Base-by-base conservation (phyloP, 345 rosid species). In the Melaleuca quinquenervia region DNA sequence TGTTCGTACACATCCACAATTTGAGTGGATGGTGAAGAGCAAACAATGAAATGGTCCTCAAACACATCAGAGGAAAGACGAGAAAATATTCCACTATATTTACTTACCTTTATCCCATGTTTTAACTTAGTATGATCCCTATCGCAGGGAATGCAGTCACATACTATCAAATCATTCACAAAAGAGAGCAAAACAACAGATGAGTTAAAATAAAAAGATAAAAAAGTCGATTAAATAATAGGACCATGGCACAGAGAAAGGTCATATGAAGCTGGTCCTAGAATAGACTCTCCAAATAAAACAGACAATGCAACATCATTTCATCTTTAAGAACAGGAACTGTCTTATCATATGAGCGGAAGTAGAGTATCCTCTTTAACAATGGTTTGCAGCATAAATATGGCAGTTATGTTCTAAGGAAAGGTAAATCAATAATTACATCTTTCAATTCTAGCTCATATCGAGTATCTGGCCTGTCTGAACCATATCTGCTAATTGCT, bases 381-480 rank as follows among this genome's bases (percentile, higher is more conserved):
- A 32, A 64, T 64, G 45, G 45, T 64, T 64, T 32, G 24, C 45
- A 1, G 45, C 8, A 32, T 64, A 64, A 64, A 64, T 64, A 32
- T 0, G 7, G 56, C 76, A 60, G 54, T 48, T 29, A 84, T 84
- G 29, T 50, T 6, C 83, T 7, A 44, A 49, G 64, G 56, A 21
- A n/a, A 78, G 50, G 64, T 75, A 87, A 85, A 88, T 49, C 85
- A 84, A 87, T 62, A 49, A 89, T 90, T 96, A 96, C 99, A 83
- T 97, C 95, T 91, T 95, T 96, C 93, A 97, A 92, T 92, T 94
- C 94, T 74, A 97, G 96, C 92, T 90, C 98, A 86, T 92, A 97
- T 93, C 99, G 94, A 82, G 91, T 92, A 89, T 97, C 99, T 52
- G 98, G 98, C 89, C 96, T 92, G 91, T 97, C 99, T 82, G 98